A percentile compares a stretch with the other conserved stretches of the same genome.
phyloP scores from a whole-genome alignment of 1,284 basidiomycete genomes.

The Grifola frondosa region DNA sequence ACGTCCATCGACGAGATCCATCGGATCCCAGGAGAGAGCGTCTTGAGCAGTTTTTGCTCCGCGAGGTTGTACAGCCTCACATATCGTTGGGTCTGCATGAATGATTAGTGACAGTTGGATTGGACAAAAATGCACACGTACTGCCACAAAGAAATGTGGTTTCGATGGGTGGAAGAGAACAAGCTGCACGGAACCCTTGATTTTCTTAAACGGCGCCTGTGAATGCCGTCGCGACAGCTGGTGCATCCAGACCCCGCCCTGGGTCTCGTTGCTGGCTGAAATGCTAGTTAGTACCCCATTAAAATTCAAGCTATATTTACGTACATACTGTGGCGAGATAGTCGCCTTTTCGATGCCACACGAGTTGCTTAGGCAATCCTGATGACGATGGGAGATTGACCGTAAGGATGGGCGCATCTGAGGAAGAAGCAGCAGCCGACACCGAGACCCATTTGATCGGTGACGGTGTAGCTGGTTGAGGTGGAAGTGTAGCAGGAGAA shows the following conservation, averaged over 20 bases:
- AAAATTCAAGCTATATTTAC: conserved; percentile 31
- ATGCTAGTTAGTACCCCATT: conserved; percentile 5
- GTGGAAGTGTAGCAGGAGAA: conserved; percentile 61
- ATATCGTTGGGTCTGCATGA: conserved; percentile 85
- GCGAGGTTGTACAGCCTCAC: conserved; percentile 94
- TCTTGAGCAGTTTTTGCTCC: conserved; percentile 91
- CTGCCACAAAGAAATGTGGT: conserved; percentile 96
- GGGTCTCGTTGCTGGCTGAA: conserved; percentile 59
- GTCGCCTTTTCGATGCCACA: conserved; percentile 95
- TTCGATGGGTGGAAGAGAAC: conserved; percentile 94
- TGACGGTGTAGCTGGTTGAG: conserved; percentile 57
- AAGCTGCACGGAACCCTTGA: conserved; percentile 87
- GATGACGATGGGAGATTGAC: conserved; percentile 63
- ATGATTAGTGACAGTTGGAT: conserved; percentile 1
- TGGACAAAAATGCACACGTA: conserved; percentile 40
- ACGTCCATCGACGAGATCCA: conserved; percentile 98
- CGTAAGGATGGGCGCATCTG: conserved; percentile 58
- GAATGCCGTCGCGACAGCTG: conserved; percentile 92
- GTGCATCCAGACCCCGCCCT: conserved; percentile 89
- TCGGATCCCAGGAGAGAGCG: conserved; percentile 87
- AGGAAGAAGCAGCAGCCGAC: conserved; percentile 44
- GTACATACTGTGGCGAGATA: conserved; percentile 91
- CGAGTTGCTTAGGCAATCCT: conserved; percentile 80
- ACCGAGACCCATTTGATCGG: conserved; percentile 66
- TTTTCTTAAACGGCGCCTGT: conserved; percentile 95